These are phyloP conservation scores for Chenopodium suecicum DNA, from an alignment of 148 eudicot genomes.

Conservation along the genomic window DNA sequence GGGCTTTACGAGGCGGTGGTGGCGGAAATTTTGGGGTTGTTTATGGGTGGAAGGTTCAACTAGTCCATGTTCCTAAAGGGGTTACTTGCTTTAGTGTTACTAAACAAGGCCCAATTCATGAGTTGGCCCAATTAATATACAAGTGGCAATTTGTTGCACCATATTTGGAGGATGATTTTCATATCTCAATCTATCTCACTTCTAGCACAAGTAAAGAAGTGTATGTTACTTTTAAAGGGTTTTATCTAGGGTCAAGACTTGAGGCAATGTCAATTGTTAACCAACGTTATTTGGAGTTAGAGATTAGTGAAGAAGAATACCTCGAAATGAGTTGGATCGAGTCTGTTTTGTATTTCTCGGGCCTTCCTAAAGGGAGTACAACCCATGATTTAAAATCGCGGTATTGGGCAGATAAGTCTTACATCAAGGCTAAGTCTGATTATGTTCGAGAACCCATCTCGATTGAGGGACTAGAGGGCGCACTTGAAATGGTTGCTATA, in stretches of 20 bases:
- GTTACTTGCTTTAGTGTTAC: conserved; percentile 36
- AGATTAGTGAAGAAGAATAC: conserved; percentile 9
- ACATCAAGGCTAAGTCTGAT: conserved; percentile 36
- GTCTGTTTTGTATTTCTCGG: conserved; percentile 33
- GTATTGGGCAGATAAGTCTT: conserved; percentile 7
- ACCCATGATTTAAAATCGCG: conserved; percentile 22
- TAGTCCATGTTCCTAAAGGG: conserved; percentile 26
- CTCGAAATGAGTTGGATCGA: conserved; percentile 39
- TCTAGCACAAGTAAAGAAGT: conserved; percentile 18
- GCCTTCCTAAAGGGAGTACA: conserved; percentile 25
- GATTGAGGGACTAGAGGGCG: conserved; percentile 12
- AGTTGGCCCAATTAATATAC: conserved; percentile 29
- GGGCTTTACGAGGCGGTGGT: conserved; percentile 44
- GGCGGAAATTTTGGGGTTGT: conserved; percentile 40
- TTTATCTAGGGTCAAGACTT: conserved; percentile 28
- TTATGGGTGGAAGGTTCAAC: conserved; percentile 39
- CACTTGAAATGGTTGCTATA: conserved; percentile 17
- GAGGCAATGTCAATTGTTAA: conserved; percentile 15
- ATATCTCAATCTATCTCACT: conserved; percentile 16
- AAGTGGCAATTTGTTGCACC: conserved; percentile 41
- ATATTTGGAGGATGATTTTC: conserved; percentile 36
- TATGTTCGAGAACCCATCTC: conserved; percentile 32
- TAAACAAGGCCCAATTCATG: conserved; percentile 21
- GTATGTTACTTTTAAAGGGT: conserved; percentile 25
- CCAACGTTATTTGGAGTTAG: conserved; percentile 17